Conservation (phyloP, 805 yeast genomes). For the Starmerella etchellsii region DNA sequence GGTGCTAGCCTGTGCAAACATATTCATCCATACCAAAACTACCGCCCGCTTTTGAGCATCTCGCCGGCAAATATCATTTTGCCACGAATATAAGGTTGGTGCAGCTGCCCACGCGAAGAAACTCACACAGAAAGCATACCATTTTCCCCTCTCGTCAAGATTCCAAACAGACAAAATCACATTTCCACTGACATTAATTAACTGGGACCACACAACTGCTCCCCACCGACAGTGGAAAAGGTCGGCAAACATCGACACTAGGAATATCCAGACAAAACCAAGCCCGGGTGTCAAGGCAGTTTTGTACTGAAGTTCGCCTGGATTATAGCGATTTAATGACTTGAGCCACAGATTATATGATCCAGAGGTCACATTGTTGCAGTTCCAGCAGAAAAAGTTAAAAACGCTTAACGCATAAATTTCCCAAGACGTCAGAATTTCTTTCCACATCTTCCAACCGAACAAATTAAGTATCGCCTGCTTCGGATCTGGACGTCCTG, state of each 20-base stretch:
- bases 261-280: constrained; percentile 34
- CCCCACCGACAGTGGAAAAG: constrained; percentile 41
- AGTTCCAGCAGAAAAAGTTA: constrained; percentile 51
- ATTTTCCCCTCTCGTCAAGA: constrained; percentile 41
- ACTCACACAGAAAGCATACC: constrained; percentile 48
- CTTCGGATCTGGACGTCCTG: constrained; percentile 15
- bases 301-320: constrained; percentile 37
- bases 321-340: constrained; percentile 34
- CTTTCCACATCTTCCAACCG: constrained; percentile 38
- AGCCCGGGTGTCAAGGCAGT: constrained; percentile 45
- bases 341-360: constrained; percentile 52
- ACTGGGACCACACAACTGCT: constrained; percentile 41
- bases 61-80: constrained; percentile 42
- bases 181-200: constrained; percentile 40
- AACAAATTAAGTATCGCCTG: constrained; percentile 24
- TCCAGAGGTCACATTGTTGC: constrained; percentile 39
- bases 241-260: constrained; percentile 33
- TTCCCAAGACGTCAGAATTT: constrained; percentile 44
- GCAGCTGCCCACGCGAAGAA: constrained; percentile 52
- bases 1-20: constrained; percentile 40
- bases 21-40: constrained; percentile 39
- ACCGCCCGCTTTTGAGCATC: constrained; percentile 43
- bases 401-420: constrained; percentile 43
- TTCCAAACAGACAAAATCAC: constrained; percentile 43
- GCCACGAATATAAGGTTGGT: constrained; percentile 46